A percentile compares a stretch with the other conserved stretches of the same genome.
These are phyloP conservation scores for Cystobasidium onofrii DNA, from an alignment of 768 basidiomycete species.

Conservation along the genomic window DNA sequence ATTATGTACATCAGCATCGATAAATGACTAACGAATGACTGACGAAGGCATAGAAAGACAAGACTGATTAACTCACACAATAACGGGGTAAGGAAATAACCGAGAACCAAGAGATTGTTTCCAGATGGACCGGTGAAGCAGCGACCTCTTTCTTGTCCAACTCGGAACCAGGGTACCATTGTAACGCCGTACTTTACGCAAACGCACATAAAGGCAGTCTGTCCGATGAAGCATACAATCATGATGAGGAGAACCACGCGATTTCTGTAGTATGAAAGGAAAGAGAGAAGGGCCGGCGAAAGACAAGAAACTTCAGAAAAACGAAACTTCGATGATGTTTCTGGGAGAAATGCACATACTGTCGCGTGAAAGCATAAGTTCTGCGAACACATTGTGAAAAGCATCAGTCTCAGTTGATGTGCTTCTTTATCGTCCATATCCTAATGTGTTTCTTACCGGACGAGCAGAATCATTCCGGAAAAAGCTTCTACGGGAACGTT, in stretches of 20 bases:
- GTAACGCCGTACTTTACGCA: constrained; percentile 2
- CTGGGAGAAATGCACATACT: background rate
- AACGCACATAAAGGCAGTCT: background rate
- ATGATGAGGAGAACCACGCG: background rate
- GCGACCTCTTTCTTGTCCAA: background rate
- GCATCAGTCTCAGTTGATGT: background rate
- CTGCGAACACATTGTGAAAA: background rate
- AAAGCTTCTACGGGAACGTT: background rate
- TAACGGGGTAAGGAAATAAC: background rate
- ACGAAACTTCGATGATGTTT: background rate
- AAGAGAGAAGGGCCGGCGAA: background rate
- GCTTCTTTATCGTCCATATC: background rate
- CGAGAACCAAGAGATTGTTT: background rate
- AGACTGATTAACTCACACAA: too few relatives aligned
- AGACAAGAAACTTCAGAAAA: too few relatives aligned
- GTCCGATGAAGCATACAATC: background rate
- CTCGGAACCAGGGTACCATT: background rate
- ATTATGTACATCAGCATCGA: too few relatives aligned
- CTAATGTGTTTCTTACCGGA: background rate
- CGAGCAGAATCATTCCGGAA: background rate
- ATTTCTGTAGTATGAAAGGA: background rate
- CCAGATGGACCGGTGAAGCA: background rate
- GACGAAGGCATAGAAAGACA: too few relatives aligned
- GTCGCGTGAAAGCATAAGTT: background rate
- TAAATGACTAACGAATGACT: too few relatives aligned